A percentile compares a stretch with the other conserved stretches of the same genome.
Evolutionary conservation across 352 stramenopile genomes (phyloP).

Genomic region (Phytophthora ohioensis): DNA sequence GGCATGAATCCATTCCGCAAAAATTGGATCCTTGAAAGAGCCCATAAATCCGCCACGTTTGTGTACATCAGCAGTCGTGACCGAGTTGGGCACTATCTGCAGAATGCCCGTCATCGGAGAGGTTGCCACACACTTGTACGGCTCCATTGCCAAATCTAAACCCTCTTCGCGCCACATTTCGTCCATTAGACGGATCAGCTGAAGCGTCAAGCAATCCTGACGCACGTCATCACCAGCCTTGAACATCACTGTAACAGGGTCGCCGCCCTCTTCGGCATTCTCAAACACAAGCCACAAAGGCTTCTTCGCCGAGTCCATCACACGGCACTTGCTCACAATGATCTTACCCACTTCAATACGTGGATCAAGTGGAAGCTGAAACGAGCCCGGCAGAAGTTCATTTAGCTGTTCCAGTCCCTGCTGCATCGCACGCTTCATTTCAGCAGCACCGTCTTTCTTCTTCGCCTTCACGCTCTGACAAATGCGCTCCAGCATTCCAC

Average conservation of each 20-base stretch:
- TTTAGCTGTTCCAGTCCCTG: constrained; percentile 83
- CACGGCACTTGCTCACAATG: constrained; percentile 89
- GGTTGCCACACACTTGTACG: constrained; percentile 91
- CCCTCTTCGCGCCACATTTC: constrained; percentile 92
- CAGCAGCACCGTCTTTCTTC: constrained; percentile 75
- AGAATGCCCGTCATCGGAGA: constrained; percentile 91
- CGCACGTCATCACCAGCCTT: constrained; percentile 95
- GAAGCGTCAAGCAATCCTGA: constrained; percentile 94
- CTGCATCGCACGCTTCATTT: constrained; percentile 85
- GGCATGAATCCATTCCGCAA: constrained; percentile 80
- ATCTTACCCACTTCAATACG: constrained; percentile 87
- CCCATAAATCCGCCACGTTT: constrained; percentile 80
- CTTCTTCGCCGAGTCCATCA: constrained; percentile 92
- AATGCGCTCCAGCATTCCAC: constrained; percentile 83
- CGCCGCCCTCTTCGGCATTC: constrained; percentile 81
- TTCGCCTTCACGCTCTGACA: constrained; percentile 85
- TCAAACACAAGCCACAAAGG: constrained; percentile 91
- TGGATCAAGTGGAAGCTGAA: constrained; percentile 89
- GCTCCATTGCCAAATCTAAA: constrained; percentile 90
- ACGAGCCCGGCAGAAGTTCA: constrained; percentile 82
- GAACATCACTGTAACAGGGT: constrained; percentile 91
- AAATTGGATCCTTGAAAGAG: constrained; percentile 81
- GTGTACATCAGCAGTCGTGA: constrained; percentile 92
- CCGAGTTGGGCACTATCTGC: constrained; percentile 91
- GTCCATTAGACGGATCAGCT: constrained; percentile 93